Base-by-base conservation (phyloP, 2,329 filamentous ascomycete species). In the Pseudogymnoascus sp. region DNA sequence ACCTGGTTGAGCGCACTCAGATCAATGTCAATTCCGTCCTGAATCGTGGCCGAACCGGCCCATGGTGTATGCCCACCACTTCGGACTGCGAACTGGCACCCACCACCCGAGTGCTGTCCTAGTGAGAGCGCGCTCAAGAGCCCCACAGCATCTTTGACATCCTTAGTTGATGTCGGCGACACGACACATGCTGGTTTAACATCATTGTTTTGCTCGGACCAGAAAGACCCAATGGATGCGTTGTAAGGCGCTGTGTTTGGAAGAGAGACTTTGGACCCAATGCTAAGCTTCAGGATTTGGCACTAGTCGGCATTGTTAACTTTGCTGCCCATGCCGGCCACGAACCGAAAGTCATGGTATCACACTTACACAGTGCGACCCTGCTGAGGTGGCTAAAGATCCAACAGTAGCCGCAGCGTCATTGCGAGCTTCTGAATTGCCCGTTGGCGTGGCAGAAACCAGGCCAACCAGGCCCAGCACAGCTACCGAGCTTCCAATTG, bases 31-130 rank as follows among this genome's bases (percentile, higher is more conserved):
- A 80, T 72, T 0, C 79, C 80, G 1, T 73, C 77, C 8, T 76
- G 70, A 57, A 80, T 84, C 3, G 63, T 67, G 14, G 81, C 76
- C 33, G 78, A 79, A 63, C 78, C 77, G 14, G 79, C 75, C 66
- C 83, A 83, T 3, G 81, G 78, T 61, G 79, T 81, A 70, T 86
- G 82, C 1, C 83, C 83, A 28, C 82, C 83, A 6, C 79, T 79
- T 65, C 82, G 81, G 65, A 83, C 71, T 6, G 82, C 81, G 64
- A 86, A 86, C 35, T 69, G 67, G 68, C 71, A 73, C 54, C 72
- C 64, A 1, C 4, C 8, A 30, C 43, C 43, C n/a, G 43, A 30
- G n/a, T 16, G 30, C 16, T 50, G 7, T 3, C 25, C 43, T 4
- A 60, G 22, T 5, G 47, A 57, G 30, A 58, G 41, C 16, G 43